These are phyloP conservation scores for Suillus brevipes DNA, from an alignment of 768 basidiomycete genomes.

Conservation along the genomic window DNA sequence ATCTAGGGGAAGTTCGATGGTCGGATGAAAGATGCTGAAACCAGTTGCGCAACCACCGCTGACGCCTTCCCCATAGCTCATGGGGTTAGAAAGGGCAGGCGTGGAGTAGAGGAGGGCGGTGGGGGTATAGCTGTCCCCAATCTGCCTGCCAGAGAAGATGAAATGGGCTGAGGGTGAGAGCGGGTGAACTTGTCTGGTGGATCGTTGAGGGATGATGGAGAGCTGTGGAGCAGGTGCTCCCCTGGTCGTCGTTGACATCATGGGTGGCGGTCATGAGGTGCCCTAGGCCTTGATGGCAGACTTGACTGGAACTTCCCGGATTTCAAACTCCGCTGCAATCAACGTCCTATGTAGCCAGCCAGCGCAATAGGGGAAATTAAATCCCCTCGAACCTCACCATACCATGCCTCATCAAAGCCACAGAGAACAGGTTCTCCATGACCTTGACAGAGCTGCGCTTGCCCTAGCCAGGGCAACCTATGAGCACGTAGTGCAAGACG, in stretches of 20 bases:
- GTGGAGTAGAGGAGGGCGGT: conserved; percentile 71
- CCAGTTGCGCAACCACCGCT: too few species aligned
- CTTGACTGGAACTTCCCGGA: background rate
- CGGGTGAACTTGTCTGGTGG: too few species aligned
- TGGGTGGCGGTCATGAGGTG: too few species aligned
- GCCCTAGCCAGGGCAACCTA: background rate
- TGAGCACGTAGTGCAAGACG: background rate
- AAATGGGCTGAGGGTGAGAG: background rate
- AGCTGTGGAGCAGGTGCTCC: too few species aligned
- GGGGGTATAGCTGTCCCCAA: conserved; percentile 33
- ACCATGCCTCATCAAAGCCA: background rate
- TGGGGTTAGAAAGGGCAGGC: conserved; percentile 41
- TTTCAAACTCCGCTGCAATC: background rate
- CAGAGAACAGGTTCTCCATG: background rate
- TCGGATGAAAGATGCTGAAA: too few species aligned
- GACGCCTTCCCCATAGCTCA: too few species aligned
- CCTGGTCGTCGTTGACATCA: too few species aligned
- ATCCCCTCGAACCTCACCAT: background rate
- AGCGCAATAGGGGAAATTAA: background rate
- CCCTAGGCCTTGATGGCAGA: background rate
- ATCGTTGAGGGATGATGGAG: too few species aligned
- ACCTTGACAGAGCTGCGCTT: background rate
- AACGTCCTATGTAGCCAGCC: background rate
- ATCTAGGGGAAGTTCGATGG: too few species aligned
- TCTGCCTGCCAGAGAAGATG: conserved; percentile 27